Evolutionary conservation across 306 rosid species (phyloP), one percentile per base, ranked within the genome.

Genomic region (Dalbergia cultrata): DNA sequence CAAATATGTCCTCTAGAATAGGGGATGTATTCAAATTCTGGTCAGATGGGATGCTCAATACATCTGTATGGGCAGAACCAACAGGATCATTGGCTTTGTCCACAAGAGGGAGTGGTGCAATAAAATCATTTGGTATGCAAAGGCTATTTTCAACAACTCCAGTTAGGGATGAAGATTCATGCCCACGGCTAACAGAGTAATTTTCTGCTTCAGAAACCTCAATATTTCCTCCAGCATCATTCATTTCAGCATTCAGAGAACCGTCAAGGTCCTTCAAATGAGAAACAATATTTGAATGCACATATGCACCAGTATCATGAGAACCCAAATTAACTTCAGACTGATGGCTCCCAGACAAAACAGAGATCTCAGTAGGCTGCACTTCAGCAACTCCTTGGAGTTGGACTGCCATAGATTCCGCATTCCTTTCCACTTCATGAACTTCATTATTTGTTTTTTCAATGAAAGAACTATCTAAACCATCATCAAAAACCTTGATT

Each of bases 401-500:
- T 73, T 75, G 82, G 72, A 70, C 82, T 9, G 80, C 60, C 67
- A 66, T 59, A 79, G 86, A 70, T 61, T 81, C 89, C 61, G 60
- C 69, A 75, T 72, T 77, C 37, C 39, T 60, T 80, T 75, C 85
- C 49, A 56, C 71, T 61, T 63, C 88, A 81, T 76, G 86, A 77
- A 75, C 70, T 74, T 88, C 89, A 68, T 87, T 79, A 82, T 78
- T 83, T 60, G 72, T 69, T 76, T 81, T 85, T 79, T 93, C 92
- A 3, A 60, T 31, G 21, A 68, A 74, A 89, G 82, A 72, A 77
- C 62, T 63, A 66, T 85, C 86, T 63, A 56, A 81, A 53, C 64
- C 88, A 81, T 77, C 43, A 72, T 89, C 91, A 70, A 67, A 82
- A 81, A 92, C 88, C 88, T 21, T 78, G 74, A 86, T 84, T 80